phyloP scores from a whole-genome alignment of 2,329 filamentous ascomycete species.

The Blastomyces silverae region DNA sequence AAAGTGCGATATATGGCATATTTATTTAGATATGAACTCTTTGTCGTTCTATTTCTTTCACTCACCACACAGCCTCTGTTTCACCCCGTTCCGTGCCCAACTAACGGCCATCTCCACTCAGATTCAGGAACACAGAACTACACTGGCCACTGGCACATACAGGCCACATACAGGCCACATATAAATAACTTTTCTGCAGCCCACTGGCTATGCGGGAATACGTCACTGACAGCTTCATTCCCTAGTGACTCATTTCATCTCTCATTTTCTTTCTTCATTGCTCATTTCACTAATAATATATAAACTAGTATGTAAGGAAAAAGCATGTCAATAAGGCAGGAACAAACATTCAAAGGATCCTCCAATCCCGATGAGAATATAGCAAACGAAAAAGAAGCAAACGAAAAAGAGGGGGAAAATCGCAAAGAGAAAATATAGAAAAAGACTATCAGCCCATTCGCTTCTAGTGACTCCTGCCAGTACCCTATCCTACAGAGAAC shows the following conservation, averaged over 20 bases:
- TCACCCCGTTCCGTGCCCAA: neutral
- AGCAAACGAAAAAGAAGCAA: constrained; percentile 8
- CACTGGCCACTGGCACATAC: neutral
- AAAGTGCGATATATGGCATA: neutral
- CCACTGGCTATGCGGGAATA: neutral
- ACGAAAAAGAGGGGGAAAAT: neutral
- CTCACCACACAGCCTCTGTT: neutral
- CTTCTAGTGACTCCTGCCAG: neutral
- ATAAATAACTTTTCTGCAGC: neutral
- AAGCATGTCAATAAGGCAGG: constrained; percentile 15
- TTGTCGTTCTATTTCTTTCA: neutral
- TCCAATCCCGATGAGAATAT: neutral
- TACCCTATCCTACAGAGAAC: constrained; percentile 5
- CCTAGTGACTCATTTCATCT: constrained; percentile 9
- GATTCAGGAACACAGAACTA: neutral
- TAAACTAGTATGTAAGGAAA: neutral
- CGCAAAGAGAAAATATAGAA: neutral
- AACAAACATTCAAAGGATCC: constrained; percentile 7
- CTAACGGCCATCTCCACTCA: neutral
- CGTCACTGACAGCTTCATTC: constrained; percentile 5
- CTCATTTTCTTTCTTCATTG: neutral
- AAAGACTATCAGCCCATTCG: constrained; percentile 7
- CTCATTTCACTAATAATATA: constrained; percentile 3
- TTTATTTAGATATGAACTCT: neutral
- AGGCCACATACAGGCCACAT: neutral